Percentiles rank a stretch among this genome's conserved stretches.
Evolutionary conservation across 148 eudicot species (phyloP).

Genomic region (Silene latifolia): DNA sequence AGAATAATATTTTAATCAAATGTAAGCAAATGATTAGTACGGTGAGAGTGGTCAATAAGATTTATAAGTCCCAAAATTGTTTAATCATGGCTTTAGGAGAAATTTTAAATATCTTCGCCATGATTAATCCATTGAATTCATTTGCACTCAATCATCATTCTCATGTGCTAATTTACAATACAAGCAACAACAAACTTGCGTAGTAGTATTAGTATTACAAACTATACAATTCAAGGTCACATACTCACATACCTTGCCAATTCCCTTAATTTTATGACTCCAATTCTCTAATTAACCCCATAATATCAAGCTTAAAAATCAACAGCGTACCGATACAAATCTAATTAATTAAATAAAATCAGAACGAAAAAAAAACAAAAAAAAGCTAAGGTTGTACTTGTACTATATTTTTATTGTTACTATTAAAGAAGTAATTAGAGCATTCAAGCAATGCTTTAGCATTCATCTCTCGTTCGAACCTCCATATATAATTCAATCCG

Average conservation of each 20-base stretch:
- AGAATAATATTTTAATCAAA: too few relatives aligned
- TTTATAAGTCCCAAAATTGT: not conserved
- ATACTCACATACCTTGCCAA: not conserved
- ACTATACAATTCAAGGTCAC: conserved; percentile 24
- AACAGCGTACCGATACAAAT: not conserved
- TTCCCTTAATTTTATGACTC: conserved; percentile 6
- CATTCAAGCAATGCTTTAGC: conserved; percentile 73
- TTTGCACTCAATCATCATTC: conserved; percentile 18
- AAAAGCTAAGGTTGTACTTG: not conserved
- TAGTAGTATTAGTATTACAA: conserved; percentile 14
- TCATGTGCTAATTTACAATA: conserved; percentile 28
- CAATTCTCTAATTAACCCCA: conserved; percentile 2
- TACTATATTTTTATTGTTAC: conserved; percentile 12
- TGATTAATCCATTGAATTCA: not conserved
- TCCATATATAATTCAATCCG: conserved; percentile 91
- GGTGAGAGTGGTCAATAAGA: too few relatives aligned
- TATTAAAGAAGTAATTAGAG: conserved; percentile 31
- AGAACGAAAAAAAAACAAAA: not conserved
- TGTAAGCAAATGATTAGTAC: too few relatives aligned
- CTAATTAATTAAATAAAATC: conserved; percentile 2
- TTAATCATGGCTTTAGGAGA: too few relatives aligned
- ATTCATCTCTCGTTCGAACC: conserved; percentile 89
- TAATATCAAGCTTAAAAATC: conserved; percentile 4
- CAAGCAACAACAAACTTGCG: conserved; percentile 10
- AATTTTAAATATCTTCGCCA: not conserved